Conservation (phyloP, 2,329 filamentous ascomycete genomes). For the Phoma sp. region DNA sequence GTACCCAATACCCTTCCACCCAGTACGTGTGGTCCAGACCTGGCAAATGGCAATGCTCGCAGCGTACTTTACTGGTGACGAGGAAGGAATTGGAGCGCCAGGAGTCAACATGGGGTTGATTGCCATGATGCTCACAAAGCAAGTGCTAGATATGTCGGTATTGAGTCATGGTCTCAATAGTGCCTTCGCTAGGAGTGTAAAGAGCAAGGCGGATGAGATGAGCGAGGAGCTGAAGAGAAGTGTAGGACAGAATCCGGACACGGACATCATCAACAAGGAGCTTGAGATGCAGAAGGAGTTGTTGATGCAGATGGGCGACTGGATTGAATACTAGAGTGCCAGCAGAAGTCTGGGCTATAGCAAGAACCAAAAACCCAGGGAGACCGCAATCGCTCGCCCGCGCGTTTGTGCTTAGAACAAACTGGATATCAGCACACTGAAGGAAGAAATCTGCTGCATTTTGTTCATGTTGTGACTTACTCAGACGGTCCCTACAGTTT, state of each 20-base stretch:
- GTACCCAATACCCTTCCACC: constrained; percentile 59
- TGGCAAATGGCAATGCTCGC: constrained; percentile 51
- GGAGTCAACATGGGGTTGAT: constrained; percentile 53
- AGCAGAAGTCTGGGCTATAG: too few relatives aligned
- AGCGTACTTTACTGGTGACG: constrained; percentile 38
- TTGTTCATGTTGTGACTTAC: too few relatives aligned
- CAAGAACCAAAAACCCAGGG: too few relatives aligned
- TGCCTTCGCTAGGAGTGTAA: constrained; percentile 51
- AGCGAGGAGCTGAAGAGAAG: constrained; percentile 28
- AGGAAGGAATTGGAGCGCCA: constrained; percentile 35
- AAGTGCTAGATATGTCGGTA: constrained; percentile 50
- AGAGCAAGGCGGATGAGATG: constrained; percentile 48
- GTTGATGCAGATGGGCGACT: constrained; percentile 43
- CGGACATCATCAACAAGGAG: constrained; percentile 29
- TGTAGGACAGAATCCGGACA: constrained; percentile 30
- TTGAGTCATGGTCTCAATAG: constrained; percentile 54
- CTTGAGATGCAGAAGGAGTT: constrained; percentile 38
- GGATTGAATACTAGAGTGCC: constrained; percentile 18
- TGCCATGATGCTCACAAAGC: constrained; percentile 52
- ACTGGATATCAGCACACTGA: too few relatives aligned
- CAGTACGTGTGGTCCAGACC: constrained; percentile 61
- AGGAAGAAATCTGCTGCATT: too few relatives aligned
- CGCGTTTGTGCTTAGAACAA: too few relatives aligned
- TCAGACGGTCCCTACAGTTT: too few relatives aligned
- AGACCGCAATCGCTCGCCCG: too few relatives aligned